phyloP scores from a whole-genome alignment of 176 grass and related monocot genomes.

The Elaeis guineensis region DNA sequence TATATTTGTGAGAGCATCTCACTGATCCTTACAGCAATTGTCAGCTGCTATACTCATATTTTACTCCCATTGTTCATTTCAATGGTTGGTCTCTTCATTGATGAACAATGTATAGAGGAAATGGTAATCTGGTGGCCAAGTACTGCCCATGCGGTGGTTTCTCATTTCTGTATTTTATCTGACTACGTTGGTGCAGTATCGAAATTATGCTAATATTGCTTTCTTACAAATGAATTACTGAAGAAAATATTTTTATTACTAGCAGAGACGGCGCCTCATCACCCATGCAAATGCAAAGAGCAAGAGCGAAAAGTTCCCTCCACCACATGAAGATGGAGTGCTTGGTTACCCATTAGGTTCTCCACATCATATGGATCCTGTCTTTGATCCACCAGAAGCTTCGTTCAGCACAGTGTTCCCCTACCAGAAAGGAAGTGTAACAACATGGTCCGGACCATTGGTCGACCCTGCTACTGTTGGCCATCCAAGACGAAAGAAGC shows the following conservation, averaged over 20 bases:
- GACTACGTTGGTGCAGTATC: neutral
- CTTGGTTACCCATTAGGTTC: conserved; percentile 7
- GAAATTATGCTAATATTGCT: no score
- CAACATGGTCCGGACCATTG: conserved; percentile 8
- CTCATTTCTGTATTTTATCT: neutral
- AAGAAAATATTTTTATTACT: neutral
- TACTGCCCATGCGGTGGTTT: no score
- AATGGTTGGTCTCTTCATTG: neutral
- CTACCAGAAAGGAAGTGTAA: neutral
- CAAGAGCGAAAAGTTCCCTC: conserved; percentile 17
- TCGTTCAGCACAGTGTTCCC: conserved; percentile 5
- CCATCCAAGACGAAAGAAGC: conserved; percentile 9
- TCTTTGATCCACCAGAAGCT: neutral
- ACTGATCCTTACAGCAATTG: no score
- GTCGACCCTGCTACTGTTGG: neutral
- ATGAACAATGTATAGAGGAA: no score
- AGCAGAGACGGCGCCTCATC: conserved; percentile 11
- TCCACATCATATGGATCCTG: conserved; percentile 2
- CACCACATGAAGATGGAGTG: conserved; percentile 12
- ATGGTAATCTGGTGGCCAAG: no score
- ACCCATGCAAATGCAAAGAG: conserved; percentile 15
- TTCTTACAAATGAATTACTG: no score
- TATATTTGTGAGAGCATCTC: no score
- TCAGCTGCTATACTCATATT: no score
- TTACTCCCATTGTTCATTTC: neutral